Conservation (phyloP, 2,329 filamentous ascomycete species). For the Epichloe glyceriae region DNA sequence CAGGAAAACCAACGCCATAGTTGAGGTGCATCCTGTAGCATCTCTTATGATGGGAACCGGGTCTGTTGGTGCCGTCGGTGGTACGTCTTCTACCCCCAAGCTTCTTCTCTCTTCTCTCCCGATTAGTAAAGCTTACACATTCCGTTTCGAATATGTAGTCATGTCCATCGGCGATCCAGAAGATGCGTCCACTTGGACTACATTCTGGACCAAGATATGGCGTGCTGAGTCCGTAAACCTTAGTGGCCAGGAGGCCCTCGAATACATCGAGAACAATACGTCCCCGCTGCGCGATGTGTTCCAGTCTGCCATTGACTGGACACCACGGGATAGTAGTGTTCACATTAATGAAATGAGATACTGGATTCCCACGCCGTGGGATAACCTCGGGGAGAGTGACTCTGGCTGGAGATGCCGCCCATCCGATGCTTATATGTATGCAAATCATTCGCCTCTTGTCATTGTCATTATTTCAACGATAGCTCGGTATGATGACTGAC, state of each 20-base stretch:
- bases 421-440: constrained; percentile 31
- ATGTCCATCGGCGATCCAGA: constrained; percentile 12
- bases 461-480: neutral
- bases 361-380: constrained; percentile 21
- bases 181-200: constrained; percentile 18
- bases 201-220: constrained; percentile 25
- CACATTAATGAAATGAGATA: constrained; percentile 24
- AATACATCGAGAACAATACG: constrained; percentile 16
- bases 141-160: constrained; percentile 1
- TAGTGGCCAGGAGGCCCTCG: constrained; percentile 23
- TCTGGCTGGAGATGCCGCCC: constrained; percentile 26
- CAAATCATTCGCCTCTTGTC: neutral
- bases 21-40: constrained; percentile 18
- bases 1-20: constrained; percentile 14
- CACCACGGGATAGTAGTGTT: constrained; percentile 17
- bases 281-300: constrained; percentile 17
- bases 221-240: constrained; percentile 13
- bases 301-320: constrained; percentile 21
- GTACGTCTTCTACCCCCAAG: constrained; percentile 11
- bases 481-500: neutral
- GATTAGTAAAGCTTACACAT: neutral
- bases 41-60: constrained; percentile 18
- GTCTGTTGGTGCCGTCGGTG: constrained; percentile 16
- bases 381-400: constrained; percentile 20
- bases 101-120: neutral